Evolutionary conservation across 192 early-diverging fungal species (phyloP), one percentile per base, ranked within the genome.

Genomic region (Coemansia sp.): DNA sequence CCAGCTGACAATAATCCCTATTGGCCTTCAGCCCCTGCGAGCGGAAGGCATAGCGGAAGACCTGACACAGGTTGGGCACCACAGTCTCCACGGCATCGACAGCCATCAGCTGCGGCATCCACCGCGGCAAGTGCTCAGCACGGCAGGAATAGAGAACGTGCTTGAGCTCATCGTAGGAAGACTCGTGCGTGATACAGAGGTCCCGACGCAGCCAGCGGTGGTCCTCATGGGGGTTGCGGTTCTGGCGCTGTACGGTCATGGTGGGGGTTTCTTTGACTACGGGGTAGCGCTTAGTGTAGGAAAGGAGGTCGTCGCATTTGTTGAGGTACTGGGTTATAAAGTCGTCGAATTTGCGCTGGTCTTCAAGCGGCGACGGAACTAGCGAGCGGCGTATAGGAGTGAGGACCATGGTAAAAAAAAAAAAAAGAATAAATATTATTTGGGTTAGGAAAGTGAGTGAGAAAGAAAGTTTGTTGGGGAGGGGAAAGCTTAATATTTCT

Each of bases 271-370:
- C 31, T 54, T 73, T 68, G 13, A 72, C 64, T 3, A 62, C 39
- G 2, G 78, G 78, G 61, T 75, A 81, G 21, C 78, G 78, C 36
- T 62, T 51, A 0, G 78, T 81, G 64, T 75, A 81, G 17, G 78
- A 75, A 4, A 81, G 59, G 1, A 81, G 54, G 64, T 81, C 78
- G 60, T 81, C 78, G 70, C 78, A 81, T 67, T 81, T 81, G 78
- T 81, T 75, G 5, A 81, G 66, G 39, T 75, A 81, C 48, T 81
- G 78, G 33, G 78, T 81, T 0, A 66, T 41, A 36, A 81, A 72
- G 1, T 81, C 78, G 31, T 81, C 78, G 16, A 81, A 81, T 16
- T 39, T 39, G 10, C 24, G 40, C 34, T 62, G 24, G 51, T 75
- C 62, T 31, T 62, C 59, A 2, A 81, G 63, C 10, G 78, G 73